A percentile compares a stretch with the other conserved stretches of the same genome.
Conservation (phyloP, 345 rosid species). For the Ailanthus altissimus region DNA sequence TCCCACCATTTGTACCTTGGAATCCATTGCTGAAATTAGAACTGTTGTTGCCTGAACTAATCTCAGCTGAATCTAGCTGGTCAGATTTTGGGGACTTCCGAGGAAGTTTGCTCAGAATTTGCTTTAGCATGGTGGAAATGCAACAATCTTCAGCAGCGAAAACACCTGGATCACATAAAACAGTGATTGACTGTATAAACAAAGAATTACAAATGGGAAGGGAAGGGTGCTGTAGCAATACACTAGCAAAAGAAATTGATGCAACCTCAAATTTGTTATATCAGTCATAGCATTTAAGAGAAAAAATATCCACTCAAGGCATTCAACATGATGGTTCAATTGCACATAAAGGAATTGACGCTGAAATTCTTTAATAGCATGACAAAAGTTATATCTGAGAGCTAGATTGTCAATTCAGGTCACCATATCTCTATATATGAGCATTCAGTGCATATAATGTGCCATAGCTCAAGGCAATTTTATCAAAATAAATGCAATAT, state of each 20-base stretch:
- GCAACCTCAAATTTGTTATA: background rate
- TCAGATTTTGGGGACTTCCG: slow-evolving; percentile 58
- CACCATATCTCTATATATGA: background rate
- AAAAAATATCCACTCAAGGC: slow-evolving; percentile 15
- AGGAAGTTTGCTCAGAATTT: slow-evolving; percentile 76
- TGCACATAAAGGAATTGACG: background rate
- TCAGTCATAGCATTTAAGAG: background rate
- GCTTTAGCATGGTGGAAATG: slow-evolving; percentile 62
- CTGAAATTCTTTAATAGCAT: slow-evolving; percentile 15
- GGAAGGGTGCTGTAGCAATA: background rate
- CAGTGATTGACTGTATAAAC: background rate
- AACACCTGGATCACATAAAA: slow-evolving; percentile 26
- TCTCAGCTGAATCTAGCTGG: slow-evolving; percentile 41
- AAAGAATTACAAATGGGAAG: slow-evolving; percentile 9
- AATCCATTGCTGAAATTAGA: slow-evolving; percentile 41
- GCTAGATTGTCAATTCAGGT: background rate
- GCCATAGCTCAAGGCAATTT: background rate
- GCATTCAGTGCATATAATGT: background rate
- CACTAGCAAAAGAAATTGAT: background rate
- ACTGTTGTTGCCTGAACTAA: slow-evolving; percentile 42
- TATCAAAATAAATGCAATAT: background rate
- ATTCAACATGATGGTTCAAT: slow-evolving; percentile 9
- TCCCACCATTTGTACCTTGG: slow-evolving; percentile 61
- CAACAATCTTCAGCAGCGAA: slow-evolving; percentile 31
- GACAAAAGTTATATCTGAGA: slow-evolving; percentile 4